Evolutionary conservation across 768 basidiomycete genomes (phyloP), one percentile per base, ranked within the genome.

Genomic region (Trametes villosa): DNA sequence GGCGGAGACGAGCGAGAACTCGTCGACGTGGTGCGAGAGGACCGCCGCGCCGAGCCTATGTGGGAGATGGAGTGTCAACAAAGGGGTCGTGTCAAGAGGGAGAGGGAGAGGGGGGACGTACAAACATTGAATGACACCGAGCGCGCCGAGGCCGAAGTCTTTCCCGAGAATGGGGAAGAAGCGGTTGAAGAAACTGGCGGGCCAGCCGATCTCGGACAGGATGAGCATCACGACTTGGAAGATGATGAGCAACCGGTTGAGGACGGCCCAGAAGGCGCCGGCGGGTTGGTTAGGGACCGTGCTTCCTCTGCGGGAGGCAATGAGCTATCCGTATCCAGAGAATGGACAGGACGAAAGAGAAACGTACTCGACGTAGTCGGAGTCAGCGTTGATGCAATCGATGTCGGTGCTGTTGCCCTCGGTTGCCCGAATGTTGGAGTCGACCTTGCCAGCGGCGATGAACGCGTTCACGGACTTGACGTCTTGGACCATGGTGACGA

Each of bases 251-350:
- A 96, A 81, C 59, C 92, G 80, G 74, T 93, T 92, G 63, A 96
- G 77, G 59, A 96, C 86, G 4, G 92, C 91, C 91, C 94, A 97
- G 76, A 97, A 96, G 6, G 85, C 83, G 24, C 94, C 94, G 20
- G 91, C 94, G 26, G 91, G 83, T 72, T 96, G 94, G 73, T 93
- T 92, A 6, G 94, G 94, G 7, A 97, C 92, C 1, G 92, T 93
- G 73, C 88, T 91, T 50, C 74, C 67, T 59, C 85, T 89, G 64
- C 77, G 29, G 9, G 24, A n/a, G 26, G 29, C 27, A 22, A 9
- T 30, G 34, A 2, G 42, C 56, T 4, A 60, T 58, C 31, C 2
- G 57, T 22, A 29, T 38, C 17, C 11, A 26, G 26, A 45, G 20
- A 51, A 3, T 7, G 18, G 29, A 24, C 53, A 22, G 17, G 45